Evolutionary conservation across 1,139 yeast species (phyloP).

Genomic region (Hyphopichia wangnamkhiaoensis): DNA sequence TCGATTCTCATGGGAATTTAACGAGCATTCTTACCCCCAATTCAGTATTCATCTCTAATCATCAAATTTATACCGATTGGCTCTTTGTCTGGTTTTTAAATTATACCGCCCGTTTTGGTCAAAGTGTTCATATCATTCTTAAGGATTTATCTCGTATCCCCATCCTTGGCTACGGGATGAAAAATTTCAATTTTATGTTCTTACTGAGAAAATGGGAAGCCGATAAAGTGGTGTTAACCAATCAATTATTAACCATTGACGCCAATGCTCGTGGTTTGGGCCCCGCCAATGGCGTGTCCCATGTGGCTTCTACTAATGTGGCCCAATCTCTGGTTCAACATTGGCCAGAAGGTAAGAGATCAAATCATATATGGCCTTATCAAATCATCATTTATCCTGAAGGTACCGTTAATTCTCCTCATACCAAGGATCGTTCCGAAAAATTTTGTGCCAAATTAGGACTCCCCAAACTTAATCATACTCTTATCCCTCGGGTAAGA

Average conservation of each 20-base stretch:
- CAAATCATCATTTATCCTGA: constrained; percentile 82
- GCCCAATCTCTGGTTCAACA: constrained; percentile 19
- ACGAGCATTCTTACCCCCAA: constrained; percentile 42
- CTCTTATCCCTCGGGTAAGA: constrained; percentile 76
- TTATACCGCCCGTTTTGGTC: constrained; percentile 66
- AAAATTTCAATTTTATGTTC: constrained; percentile 73
- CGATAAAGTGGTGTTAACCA: constrained; percentile 63
- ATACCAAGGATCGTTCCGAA: constrained; percentile 60
- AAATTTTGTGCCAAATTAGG: constrained; percentile 56
- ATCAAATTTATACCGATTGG: constrained; percentile 96
- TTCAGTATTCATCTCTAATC: constrained; percentile 75
- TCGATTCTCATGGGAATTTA: constrained; percentile 26
- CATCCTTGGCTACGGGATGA: constrained; percentile 86
- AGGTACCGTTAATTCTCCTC: constrained; percentile 81
- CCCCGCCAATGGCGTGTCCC: constrained; percentile 48
- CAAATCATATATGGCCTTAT: constrained; percentile 44
- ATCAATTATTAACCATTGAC: constrained; percentile 55
- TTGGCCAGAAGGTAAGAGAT: constrained; percentile 42
- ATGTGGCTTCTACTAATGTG: constrained; percentile 27
- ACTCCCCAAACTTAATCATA: constrained; percentile 53
- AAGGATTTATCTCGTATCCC: constrained; percentile 78
- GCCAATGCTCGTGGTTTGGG: constrained; percentile 55
- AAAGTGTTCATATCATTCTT: constrained; percentile 72
- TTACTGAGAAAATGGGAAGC: constrained; percentile 81
- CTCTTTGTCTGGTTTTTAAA: constrained; percentile 86